Conservation (phyloP, 2,329 filamentous ascomycete genomes). For the Cordyceps javanica region DNA sequence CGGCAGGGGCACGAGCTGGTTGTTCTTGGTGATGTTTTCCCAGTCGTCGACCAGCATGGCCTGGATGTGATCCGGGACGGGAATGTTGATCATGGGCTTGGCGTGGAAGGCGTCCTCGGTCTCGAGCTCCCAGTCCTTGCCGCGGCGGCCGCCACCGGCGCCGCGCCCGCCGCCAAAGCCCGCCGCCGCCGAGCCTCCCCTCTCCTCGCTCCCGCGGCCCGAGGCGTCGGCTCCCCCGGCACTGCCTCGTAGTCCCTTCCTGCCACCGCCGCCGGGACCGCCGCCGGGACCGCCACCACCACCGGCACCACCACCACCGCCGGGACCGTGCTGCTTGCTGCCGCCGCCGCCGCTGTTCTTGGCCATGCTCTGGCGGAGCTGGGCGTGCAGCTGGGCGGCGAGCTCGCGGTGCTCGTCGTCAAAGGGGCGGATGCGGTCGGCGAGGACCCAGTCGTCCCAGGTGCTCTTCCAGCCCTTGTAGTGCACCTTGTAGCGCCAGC, state of each 20-base stretch:
- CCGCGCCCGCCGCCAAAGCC: conserved; percentile 56
- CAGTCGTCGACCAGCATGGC: conserved; percentile 93
- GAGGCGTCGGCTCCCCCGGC: not conserved
- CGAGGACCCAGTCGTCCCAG: conserved; percentile 98
- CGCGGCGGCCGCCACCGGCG: conserved; percentile 62
- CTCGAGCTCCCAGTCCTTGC: conserved; percentile 76
- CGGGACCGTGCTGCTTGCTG: conserved; percentile 38
- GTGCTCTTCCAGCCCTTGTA: conserved; percentile 99
- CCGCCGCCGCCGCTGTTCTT: conserved; percentile 42
- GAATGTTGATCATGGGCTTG: conserved; percentile 78
- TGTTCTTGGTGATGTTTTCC: conserved; percentile 97
- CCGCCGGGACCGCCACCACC: not conserved
- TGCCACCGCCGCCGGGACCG: conserved; percentile 53
- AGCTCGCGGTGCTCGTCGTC: conserved; percentile 93
- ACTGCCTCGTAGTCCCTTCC: conserved; percentile 63
- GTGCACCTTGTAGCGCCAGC: conserved; percentile 86
- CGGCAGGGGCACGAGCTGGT: conserved; percentile 81
- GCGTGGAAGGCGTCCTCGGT: conserved; percentile 85
- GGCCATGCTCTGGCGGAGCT: conserved; percentile 55
- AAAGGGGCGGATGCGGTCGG: conserved; percentile 89
- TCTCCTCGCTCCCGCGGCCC: conserved; percentile 70
- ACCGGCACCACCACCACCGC: conserved; percentile 16
- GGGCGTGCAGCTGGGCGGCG: conserved; percentile 64
- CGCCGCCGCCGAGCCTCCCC: conserved; percentile 47
- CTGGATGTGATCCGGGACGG: conserved; percentile 85